Evolutionary conservation across 345 rosid species (phyloP), one percentile per base, ranked within the genome.

Genomic region (Brassica nigra): DNA sequence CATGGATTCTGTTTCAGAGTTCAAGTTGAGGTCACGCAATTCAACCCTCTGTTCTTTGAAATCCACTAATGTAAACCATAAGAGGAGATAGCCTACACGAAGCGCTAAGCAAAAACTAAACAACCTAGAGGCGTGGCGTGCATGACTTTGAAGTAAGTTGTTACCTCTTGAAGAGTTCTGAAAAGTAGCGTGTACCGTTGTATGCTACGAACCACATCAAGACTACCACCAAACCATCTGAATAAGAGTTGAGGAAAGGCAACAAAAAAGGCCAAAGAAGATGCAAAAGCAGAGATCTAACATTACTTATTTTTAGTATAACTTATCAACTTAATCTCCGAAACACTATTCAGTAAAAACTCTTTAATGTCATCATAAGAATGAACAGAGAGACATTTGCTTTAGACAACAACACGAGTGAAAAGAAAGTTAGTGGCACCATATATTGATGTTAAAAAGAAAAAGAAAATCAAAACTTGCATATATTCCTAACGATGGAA

Each of bases 191-290:
- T 0, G 90, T 89, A 18, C 93, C 83, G 54, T 94, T 94, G 87
- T 89, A 90, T 74, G 89, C 68, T 33, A 94, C 68, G 73, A 92
- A 94, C 95, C 97, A 92, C 91, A 94, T 83, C 88, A 94, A 80
- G 39, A 94, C 90, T 18, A 92, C 31, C 83, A 95, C 89, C 97
- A 95, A 80, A 73, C 79, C 83, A 85, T 95, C 97, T 92, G 83
- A 33, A 49, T 10, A 67, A 70, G 34, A 80, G 81, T 89, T 85
- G 18, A 90, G 90, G 94, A 87, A 74, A 23, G 11, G 9, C 54
- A 71, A 71, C 34, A 31, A 31, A 31, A 31, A 71, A 10, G 69
- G 62, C 20, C 68, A 47, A 62, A 31, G 54, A 59, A 66, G 30
- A 47, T 61, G 59, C 75, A 61, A 14, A 49, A 62, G 39, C 65